Conservation (phyloP, 805 yeast genomes). For the Saturnispora dispora region DNA sequence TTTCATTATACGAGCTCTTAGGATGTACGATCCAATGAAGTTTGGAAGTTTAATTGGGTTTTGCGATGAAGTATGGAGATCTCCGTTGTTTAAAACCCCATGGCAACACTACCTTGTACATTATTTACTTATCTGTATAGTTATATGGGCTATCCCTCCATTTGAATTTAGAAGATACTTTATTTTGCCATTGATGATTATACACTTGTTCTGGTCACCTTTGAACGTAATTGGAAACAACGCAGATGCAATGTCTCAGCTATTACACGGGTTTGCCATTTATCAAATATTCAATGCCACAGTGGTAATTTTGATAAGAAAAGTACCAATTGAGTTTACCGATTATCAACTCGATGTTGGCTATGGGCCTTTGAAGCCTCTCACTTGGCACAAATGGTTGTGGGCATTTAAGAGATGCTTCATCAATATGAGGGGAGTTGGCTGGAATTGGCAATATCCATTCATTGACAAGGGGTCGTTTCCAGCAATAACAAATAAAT, state of each 20-base stretch:
- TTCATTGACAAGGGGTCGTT: neutral
- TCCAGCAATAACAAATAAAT: conserved; percentile 1
- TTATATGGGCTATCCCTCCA: neutral
- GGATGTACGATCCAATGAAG: neutral
- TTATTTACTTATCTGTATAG: neutral
- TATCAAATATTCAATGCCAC: conserved; percentile 2
- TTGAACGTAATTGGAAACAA: neutral
- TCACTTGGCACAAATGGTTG: conserved; percentile 1
- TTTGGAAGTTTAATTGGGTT: neutral
- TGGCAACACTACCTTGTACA: conserved; percentile 5
- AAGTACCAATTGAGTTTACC: conserved; percentile 5
- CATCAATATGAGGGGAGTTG: conserved; percentile 10
- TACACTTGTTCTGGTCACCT: conserved; percentile 8
- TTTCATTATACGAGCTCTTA: neutral
- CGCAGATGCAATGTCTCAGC: neutral
- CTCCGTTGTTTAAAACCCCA: neutral
- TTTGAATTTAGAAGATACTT: neutral
- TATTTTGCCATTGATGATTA: neutral
- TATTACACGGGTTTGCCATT: conserved; percentile 1
- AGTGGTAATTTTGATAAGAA: neutral
- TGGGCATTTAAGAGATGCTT: conserved; percentile 11
- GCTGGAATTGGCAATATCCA: conserved; percentile 11
- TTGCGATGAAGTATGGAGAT: neutral
- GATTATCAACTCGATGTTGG: conserved; percentile 5
- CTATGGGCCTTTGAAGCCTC: conserved; percentile 1